Base-by-base conservation (phyloP, 73 alveolate species). In the Paramecium tetraurelia region DNA sequence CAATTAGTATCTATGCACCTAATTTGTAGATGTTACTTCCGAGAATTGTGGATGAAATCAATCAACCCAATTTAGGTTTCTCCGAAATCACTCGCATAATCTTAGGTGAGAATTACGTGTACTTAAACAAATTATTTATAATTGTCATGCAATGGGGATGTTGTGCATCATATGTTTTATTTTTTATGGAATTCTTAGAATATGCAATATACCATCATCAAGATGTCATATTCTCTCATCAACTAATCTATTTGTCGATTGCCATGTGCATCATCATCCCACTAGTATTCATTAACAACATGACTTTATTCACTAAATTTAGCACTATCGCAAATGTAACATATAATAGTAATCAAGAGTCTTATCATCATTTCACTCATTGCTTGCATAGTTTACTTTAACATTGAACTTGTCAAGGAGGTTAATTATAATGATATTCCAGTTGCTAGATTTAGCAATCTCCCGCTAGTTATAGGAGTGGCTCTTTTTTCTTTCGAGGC, bases 381-480 rank as follows among this genome's bases (percentile, higher is more conserved):
- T 12, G 76, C 53, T 22, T 80, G 76, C 18, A 24, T 80, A 0
- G 90, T 80, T 46, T 80, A 80, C 75, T 80, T 41, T 46, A 46
- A 4, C 10, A 80, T 80, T 44, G 75, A 80, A 22, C 57, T 80
- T 20, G 50, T 7, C n/a, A 24, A 16, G 5, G 43, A 40, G 24
- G 48, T 80, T 10, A 80, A 80, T 24, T 80, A 80, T 27, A 43
- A 80, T 22, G 76, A 80, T 27, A 80, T 80, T 11, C 90, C 90
- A 8, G 57, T 80, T 40, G 90, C 90, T 71, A 59, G 75, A 29
- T 89, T 68, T 53, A 70, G 53, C 9, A 89, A 89, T 50, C 40
- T 71, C 27, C 94, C 94, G 24, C 14, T 89, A 43, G 87, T 89
- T 44, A 70, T 89, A 50, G 94, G 94, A 22, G 94, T 89, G 7